Evolutionary conservation across 352 stramenopile genomes (phyloP), one percentile per base, ranked within the genome.

Genomic region (Pythium periplocum): DNA sequence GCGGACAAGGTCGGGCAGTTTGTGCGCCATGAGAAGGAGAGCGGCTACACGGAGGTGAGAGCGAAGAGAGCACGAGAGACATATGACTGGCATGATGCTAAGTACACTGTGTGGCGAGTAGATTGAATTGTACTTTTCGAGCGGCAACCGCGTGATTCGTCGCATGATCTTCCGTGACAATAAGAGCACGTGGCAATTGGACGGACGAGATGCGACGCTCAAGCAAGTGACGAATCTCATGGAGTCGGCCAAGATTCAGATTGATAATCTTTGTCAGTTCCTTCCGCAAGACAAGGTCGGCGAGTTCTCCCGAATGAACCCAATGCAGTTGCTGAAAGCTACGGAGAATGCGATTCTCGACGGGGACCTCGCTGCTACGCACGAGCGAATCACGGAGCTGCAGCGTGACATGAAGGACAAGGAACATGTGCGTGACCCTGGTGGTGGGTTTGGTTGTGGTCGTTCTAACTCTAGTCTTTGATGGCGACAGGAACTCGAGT

Each of bases 211-310:
- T 46, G 62, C 75, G 33, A 87, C 77, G 42, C 73, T 88, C 4
- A 90, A 87, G 55, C 72, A 78, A 8, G 69, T 95, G 32, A 68
- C 62, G 5, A 66, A 87, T 10, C 55, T 98, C 4, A 94, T 98
- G 53, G 62, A 86, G 39, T 61, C 73, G 11, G 73, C 90, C n/a
- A 83, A 93, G 38, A 99, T 99, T 57, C 82, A 97, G 57, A 96
- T 99, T 64, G 93, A 98, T 69, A 99, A 99, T 62, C 76, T 99
- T 36, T 99, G 96, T 56, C 98, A 98, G 45, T 99, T 99, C 60
- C 66, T 99, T 30, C 97, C 97, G 2, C 97, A 99, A 68, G 96
- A 99, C 62, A 97, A 96, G 66, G 96, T 95, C 12, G 83, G 86
- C 49, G 83, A 95, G 61, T 95, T 95, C 51, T 91, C 86, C n/a